phyloP scores from a whole-genome alignment of 2,329 filamentous ascomycete genomes.

The Fusarium liriodendri region DNA sequence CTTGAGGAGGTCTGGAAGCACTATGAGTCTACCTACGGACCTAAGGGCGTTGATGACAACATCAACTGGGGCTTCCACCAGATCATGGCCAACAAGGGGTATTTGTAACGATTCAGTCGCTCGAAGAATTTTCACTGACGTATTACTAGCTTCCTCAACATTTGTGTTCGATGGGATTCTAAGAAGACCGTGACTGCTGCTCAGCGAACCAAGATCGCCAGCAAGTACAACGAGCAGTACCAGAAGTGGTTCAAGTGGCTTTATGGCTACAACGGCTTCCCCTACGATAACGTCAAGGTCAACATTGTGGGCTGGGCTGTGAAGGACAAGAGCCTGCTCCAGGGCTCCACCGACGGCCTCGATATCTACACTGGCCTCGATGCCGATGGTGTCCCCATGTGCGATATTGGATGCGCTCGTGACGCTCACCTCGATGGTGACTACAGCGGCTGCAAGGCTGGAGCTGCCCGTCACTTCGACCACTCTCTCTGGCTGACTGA shows the following conservation, averaged over 20 bases:
- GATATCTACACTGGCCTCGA: slow-evolving; percentile 56
- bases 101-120: slow-evolving; percentile 18
- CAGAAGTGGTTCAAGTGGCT: slow-evolving; percentile 57
- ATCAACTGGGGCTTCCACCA: slow-evolving; percentile 48
- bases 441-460: slow-evolving; percentile 51
- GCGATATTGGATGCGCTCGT: slow-evolving; percentile 50
- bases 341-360: slow-evolving; percentile 50
- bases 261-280: slow-evolving; percentile 57
- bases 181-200: slow-evolving; percentile 48
- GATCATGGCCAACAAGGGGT: slow-evolving; percentile 47
- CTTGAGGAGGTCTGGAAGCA: slow-evolving; percentile 32
- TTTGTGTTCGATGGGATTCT: slow-evolving; percentile 58
- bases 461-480: slow-evolving; percentile 53
- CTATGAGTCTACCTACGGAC: slow-evolving; percentile 26
- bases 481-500: slow-evolving; percentile 59
- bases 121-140: background rate
- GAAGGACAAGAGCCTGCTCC: slow-evolving; percentile 48
- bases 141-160: slow-evolving; percentile 25
- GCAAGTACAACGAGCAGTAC: slow-evolving; percentile 49
- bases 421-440: slow-evolving; percentile 57
- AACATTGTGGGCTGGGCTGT: slow-evolving; percentile 58
- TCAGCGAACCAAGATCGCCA: slow-evolving; percentile 51
- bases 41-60: slow-evolving; percentile 32
- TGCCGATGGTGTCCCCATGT: slow-evolving; percentile 54
- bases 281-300: slow-evolving; percentile 52